Evolutionary conservation across 1,284 basidiomycete genomes (phyloP), one percentile per base, ranked within the genome.

Genomic region (Clitocybe nebularis): DNA sequence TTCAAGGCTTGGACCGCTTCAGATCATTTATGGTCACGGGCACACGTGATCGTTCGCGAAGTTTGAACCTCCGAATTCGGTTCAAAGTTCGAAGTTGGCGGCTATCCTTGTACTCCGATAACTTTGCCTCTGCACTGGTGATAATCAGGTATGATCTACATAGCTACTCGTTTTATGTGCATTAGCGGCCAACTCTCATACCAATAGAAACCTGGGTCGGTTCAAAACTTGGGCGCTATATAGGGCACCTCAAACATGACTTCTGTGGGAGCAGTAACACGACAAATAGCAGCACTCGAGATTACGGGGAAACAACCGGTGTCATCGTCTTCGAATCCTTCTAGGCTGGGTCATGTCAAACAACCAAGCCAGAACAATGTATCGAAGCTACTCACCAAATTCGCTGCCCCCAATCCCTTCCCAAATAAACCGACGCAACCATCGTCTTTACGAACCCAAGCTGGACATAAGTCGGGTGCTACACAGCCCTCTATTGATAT

Each of bases 331-430:
- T 39, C 47, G 11, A 36, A 43, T 5, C 35, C 20, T 13, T 25
- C 17, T 3, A 56, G 65, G 9, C 55, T 68, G 21, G 51, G 58
- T 4, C 73, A 72, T 47, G 53, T 69, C 49, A 80, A 79, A 53
- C 68, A 74, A 13, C 57, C 74, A n/a, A 72, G 72, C 49, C 75
- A 78, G 54, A 59, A 63, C 1, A 77, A 72, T 46, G 74, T 81
- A 19, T 64, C 77, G 2, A 82, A 80, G 54, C 65, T 82, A 5
- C 65, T 81, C 36, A 73, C 74, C 1, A 83, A 84, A 57, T 80
- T 71, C 47, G 75, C 79, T 10, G 68, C 77, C 4, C 75, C 79
- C 0, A 67, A 74, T 49, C 67, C 70, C 5, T 50, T 54, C 17
- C 43, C 51, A 49, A 57, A 44, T 39, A 69, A 62, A 48, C 51